Evolutionary conservation across 2,329 filamentous ascomycete species (phyloP).

Genomic region (Penicillium polonicum): DNA sequence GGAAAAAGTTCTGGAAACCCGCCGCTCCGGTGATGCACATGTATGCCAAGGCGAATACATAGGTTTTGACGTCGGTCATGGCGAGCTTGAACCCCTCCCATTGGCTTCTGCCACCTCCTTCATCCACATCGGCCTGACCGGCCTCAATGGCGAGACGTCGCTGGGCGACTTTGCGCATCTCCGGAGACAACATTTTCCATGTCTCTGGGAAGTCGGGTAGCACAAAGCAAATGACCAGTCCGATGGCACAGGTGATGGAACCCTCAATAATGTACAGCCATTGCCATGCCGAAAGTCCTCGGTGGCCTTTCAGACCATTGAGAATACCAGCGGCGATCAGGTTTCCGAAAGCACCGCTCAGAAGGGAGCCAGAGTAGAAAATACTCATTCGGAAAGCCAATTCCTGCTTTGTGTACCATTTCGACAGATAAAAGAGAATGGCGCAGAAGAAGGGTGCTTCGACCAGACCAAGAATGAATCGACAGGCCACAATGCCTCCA

Average conservation of each 20-base stretch:
- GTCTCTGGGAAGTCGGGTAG: conserved; percentile 49
- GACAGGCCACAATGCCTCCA: conserved; percentile 45
- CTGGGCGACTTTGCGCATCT: conserved; percentile 49
- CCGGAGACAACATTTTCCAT: conserved; percentile 44
- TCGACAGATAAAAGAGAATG: conserved; percentile 50
- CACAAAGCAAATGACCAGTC: conserved; percentile 34
- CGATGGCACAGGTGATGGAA: conserved; percentile 34
- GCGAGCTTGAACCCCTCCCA: conserved; percentile 52
- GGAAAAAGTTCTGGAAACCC: conserved; percentile 60
- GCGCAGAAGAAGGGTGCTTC: conserved; percentile 52
- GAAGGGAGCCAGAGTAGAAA: conserved; percentile 52
- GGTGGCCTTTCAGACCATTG: conserved; percentile 37
- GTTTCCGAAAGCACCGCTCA: conserved; percentile 53
- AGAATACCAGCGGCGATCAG: conserved; percentile 55
- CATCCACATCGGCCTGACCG: conserved; percentile 50
- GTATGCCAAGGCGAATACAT: conserved; percentile 46
- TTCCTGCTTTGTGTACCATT: conserved; percentile 56
- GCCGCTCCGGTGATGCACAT: conserved; percentile 48
- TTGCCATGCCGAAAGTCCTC: conserved; percentile 41
- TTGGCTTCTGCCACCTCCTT: conserved; percentile 48
- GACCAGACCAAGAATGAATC: conserved; percentile 47
- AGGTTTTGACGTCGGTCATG: conserved; percentile 53
- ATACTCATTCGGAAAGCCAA: conserved; percentile 52
- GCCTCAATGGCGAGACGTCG: conserved; percentile 53
- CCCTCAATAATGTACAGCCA: conserved; percentile 48